Conservation (phyloP, 371 early-diverging fungal species). For the Haplosporangium sp. region DNA sequence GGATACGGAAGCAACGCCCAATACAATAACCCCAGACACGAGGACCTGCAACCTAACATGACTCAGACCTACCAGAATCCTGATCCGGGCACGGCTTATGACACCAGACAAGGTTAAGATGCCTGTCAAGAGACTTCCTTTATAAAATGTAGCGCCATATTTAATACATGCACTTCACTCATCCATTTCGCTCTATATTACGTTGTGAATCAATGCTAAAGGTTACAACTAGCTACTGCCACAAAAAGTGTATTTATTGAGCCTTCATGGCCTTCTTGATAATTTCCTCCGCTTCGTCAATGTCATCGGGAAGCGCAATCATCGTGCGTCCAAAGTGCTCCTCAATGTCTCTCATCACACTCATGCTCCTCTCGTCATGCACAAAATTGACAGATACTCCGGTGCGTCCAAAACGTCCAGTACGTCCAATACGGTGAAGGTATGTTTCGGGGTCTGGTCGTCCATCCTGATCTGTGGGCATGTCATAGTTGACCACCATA, state of each 20-base stretch:
- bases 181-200: no score
- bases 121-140: background rate
- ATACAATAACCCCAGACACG: slow-evolving; percentile 1
- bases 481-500: slow-evolving; percentile 97
- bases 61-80: slow-evolving; percentile 26
- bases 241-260: background rate
- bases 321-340: slow-evolving; percentile 81
- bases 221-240: no score
- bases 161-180: no score
- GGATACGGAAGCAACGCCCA: background rate
- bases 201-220: background rate
- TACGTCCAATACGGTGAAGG: slow-evolving; percentile 98
- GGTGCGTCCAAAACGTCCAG: slow-evolving; percentile 97
- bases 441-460: slow-evolving; percentile 94
- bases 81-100: background rate
- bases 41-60: slow-evolving; percentile 13
- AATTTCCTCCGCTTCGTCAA: slow-evolving; percentile 79
- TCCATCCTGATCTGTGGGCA: slow-evolving; percentile 75
- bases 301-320: slow-evolving; percentile 79
- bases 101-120: background rate
- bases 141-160: no score
- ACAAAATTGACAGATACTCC: slow-evolving; percentile 98
- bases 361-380: slow-evolving; percentile 74
- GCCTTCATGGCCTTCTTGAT: slow-evolving; percentile 78
- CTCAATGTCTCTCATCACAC: slow-evolving; percentile 83